Conservation (phyloP, 176 grass and related monocot species). For the Secale cereale region DNA sequence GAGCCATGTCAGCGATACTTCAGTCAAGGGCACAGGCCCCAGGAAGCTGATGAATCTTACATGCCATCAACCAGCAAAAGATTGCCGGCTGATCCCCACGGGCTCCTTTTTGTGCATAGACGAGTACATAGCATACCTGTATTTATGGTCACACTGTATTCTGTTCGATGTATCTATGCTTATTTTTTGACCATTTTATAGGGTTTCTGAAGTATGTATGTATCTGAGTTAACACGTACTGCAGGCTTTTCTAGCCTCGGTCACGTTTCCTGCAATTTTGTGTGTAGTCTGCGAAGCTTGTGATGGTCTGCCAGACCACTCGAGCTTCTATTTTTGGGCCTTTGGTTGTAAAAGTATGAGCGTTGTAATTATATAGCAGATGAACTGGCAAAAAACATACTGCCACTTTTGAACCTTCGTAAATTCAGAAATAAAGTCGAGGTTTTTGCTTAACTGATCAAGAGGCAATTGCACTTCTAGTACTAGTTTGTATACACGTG, state of each 20-base stretch:
- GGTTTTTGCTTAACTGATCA: neutral
- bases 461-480: neutral
- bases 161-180: slow-evolving; percentile 11
- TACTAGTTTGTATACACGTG: no score
- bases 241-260: slow-evolving; percentile 22
- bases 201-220: slow-evolving; percentile 34
- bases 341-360: slow-evolving; percentile 27
- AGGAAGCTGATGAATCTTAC: slow-evolving; percentile 18
- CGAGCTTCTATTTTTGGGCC: slow-evolving; percentile 19
- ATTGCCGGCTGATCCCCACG: neutral
- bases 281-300: slow-evolving; percentile 14
- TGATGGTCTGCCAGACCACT: slow-evolving; percentile 18
- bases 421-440: neutral
- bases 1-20: slow-evolving; percentile 65
- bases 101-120: slow-evolving; percentile 31
- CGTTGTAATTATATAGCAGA: slow-evolving; percentile 28
- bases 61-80: neutral
- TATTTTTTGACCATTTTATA: neutral
- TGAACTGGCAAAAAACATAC: neutral
- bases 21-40: slow-evolving; percentile 35
- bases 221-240: slow-evolving; percentile 7
- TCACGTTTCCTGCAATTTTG: neutral
- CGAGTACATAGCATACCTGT: slow-evolving; percentile 34
- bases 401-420: neutral
- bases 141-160: slow-evolving; percentile 33